Base-by-base conservation (phyloP, 179 eudicot species). In the Corrigiola litoralis region DNA sequence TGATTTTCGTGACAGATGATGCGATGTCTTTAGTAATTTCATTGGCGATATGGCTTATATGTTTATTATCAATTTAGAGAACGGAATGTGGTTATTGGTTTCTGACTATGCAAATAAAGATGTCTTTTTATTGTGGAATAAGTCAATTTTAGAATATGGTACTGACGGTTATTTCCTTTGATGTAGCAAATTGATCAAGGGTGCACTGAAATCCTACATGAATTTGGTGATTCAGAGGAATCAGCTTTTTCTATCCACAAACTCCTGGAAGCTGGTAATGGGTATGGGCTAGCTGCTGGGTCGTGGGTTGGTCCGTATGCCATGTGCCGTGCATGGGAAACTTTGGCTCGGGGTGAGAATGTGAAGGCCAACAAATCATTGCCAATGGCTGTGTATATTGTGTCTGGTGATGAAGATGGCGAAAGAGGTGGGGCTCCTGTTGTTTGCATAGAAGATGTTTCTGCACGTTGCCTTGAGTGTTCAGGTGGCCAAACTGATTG, bases 291-390 rank as follows among this genome's bases (percentile, higher is more conserved):
- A 55, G 89, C 97, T 76, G 88, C 97, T 66, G 99, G 99, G 27
- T 88, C 89, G 54, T 94, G 99, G 99, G 86, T 90, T 32, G 99
- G 99, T 40, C 99, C 99, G 29, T 94, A 94, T 82, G 99, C 97
- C 72, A 90, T 84, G 84, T 94, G 99, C 48, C 99, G 99, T 65
- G 82, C 95, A 13, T 94, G 94, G 96, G 99, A 90, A 67, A 81
- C 82, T 40, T 75, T 94, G 61, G 76, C 77, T 34, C 89, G 83
- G 23, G 50, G 70, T 58, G 81, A 74, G 64, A 79, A 73, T 58
- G 78, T 69, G 46, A 58, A 68, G 57, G 49, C 34, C 34, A 60
- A 32, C 59, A 72, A 80, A 38, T 72, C 86, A 57, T 48, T 87
- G 41, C 82, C 90, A 40, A 81, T 94, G 87, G 83, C 96, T 69